phyloP scores from a whole-genome alignment of 2,329 filamentous ascomycete species.

The Ophiostoma pallidulum region DNA sequence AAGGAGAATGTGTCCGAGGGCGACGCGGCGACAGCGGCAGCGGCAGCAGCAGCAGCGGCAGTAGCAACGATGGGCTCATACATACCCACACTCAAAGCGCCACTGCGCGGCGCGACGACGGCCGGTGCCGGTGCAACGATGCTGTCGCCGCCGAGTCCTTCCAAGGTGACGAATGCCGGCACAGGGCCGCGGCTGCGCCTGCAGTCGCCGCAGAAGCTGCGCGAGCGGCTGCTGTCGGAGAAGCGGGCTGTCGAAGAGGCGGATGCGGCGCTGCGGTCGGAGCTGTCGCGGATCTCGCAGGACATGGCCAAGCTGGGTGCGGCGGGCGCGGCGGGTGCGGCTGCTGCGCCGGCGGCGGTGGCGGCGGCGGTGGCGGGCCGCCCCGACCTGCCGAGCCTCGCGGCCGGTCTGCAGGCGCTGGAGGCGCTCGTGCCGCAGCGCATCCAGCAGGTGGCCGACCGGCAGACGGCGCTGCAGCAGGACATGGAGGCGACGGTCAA shows the following conservation, averaged over 20 bases:
- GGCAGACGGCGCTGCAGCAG: constrained; percentile 53
- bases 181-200: constrained; percentile 48
- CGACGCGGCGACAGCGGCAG: background rate
- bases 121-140: too few relatives aligned
- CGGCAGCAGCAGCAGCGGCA: background rate
- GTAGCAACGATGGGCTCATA: constrained; percentile 26
- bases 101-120: constrained; percentile 20
- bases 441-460: constrained; percentile 48
- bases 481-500: constrained; percentile 65
- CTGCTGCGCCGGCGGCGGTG: background rate
- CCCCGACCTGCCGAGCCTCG: constrained; percentile 30
- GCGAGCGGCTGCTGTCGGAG: constrained; percentile 77
- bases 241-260: constrained; percentile 63
- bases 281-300: constrained; percentile 69
- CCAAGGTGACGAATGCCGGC: constrained; percentile 25
- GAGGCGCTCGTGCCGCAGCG: constrained; percentile 56
- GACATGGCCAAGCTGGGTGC: constrained; percentile 57
- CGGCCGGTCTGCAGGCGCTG: constrained; percentile 52
- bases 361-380: background rate
- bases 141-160: constrained; percentile 27
- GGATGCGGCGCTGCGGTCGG: constrained; percentile 60
- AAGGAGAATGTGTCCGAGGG: constrained; percentile 36
- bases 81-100: constrained; percentile 43
- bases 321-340: constrained; percentile 17
- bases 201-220: constrained; percentile 63